These are phyloP conservation scores for Vitis labrusca DNA, from an alignment of 164 flowering plant genomes.

Conservation along the genomic window DNA sequence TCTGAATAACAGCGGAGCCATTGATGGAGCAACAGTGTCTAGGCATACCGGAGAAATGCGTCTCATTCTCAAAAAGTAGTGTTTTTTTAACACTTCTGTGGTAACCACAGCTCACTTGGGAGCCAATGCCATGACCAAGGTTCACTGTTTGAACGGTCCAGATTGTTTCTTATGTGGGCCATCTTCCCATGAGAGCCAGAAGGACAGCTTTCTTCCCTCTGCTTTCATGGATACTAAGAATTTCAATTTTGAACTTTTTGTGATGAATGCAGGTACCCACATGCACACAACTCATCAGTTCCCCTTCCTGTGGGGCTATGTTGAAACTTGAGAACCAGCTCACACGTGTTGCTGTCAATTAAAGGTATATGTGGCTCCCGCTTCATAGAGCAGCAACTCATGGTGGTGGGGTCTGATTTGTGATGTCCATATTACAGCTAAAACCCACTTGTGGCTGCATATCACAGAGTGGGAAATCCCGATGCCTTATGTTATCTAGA, in stretches of 20 bases:
- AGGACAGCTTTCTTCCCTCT: neutral
- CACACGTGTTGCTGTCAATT: slow-evolving; percentile 26
- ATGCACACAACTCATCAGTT: slow-evolving; percentile 17
- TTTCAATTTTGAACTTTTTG: neutral
- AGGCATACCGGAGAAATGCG: too few relatives aligned
- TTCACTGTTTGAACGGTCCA: neutral
- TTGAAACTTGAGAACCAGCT: slow-evolving; percentile 11
- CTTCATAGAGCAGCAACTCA: neutral
- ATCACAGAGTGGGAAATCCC: slow-evolving; percentile 9
- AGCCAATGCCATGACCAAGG: neutral
- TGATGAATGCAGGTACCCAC: slow-evolving; percentile 11
- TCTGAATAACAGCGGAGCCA: neutral
- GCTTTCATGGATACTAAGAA: neutral
- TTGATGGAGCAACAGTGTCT: neutral
- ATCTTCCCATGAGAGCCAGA: too few relatives aligned
- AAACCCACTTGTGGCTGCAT: slow-evolving; percentile 27
- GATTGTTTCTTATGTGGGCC: neutral
- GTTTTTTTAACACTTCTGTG: neutral
- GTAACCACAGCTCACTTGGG: neutral
- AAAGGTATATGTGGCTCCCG: slow-evolving; percentile 5
- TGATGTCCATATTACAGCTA: slow-evolving; percentile 19
- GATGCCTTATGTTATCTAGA: neutral
- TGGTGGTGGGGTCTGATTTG: slow-evolving; percentile 11
- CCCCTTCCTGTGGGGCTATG: slow-evolving; percentile 10
- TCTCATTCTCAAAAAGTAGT: too few relatives aligned